phyloP scores from a whole-genome alignment of 257 asterid species.

The Solanum chmielewskii region DNA sequence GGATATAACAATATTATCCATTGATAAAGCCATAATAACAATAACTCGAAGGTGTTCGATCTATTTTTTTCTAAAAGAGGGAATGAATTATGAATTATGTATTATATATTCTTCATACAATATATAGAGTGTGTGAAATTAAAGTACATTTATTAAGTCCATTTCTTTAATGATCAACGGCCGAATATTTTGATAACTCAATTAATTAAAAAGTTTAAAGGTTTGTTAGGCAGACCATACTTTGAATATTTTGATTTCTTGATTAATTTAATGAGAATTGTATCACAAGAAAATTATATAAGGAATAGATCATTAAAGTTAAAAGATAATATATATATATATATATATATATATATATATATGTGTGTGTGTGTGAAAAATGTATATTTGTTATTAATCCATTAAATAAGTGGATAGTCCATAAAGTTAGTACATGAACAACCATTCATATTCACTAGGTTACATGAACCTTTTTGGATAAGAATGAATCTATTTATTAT shows the following conservation, averaged over 20 bases:
- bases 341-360: too few relatives aligned
- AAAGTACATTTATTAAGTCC: background rate
- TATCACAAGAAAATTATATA: rapidly evolving
- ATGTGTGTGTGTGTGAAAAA: too few relatives aligned
- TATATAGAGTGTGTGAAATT: background rate
- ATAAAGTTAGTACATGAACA: too few relatives aligned
- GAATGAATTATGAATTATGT: background rate
- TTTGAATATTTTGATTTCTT: too few relatives aligned
- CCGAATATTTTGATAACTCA: background rate
- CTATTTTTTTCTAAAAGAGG: background rate
- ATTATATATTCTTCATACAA: background rate
- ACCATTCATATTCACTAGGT: too few relatives aligned
- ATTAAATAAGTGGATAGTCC: too few relatives aligned
- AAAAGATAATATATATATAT: too few relatives aligned
- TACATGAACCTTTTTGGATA: too few relatives aligned
- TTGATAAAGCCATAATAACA: background rate
- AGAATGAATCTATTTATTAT: too few relatives aligned
- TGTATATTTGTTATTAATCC: too few relatives aligned
- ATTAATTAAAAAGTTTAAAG: background rate
- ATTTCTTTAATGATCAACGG: background rate
- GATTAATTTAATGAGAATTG: too few relatives aligned
- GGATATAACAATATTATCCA: background rate
- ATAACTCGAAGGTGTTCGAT: background rate
- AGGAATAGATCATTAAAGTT: too few relatives aligned
- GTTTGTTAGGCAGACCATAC: background rate